Conservation (phyloP, 306 rosid species). For the Mimosa pudica region DNA sequence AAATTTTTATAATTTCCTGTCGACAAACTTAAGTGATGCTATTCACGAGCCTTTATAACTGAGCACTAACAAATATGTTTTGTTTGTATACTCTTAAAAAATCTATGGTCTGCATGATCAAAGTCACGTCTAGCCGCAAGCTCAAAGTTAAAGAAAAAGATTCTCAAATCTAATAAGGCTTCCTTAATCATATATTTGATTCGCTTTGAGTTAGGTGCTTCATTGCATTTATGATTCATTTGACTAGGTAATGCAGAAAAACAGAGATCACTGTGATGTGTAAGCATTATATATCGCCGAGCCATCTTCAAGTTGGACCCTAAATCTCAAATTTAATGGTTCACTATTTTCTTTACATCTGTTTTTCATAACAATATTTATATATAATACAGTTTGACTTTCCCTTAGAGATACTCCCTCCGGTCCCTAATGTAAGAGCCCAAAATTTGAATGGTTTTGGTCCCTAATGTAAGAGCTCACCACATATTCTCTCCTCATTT, state of each 20-base stretch:
- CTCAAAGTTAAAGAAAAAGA: conserved; percentile 29
- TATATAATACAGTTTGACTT: neutral
- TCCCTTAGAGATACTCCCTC: neutral
- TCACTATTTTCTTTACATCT: neutral
- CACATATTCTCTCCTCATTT: no score
- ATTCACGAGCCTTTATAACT: neutral
- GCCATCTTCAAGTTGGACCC: neutral
- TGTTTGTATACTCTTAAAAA: neutral
- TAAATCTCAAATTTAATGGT: conserved; percentile 5
- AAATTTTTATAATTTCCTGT: neutral
- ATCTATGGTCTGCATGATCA: conserved; percentile 10
- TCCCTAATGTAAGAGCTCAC: no score
- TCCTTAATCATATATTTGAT: conserved; percentile 25
- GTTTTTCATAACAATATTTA: neutral
- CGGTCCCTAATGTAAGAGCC: no score
- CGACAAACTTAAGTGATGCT: neutral
- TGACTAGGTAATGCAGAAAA: neutral
- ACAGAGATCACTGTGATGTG: neutral
- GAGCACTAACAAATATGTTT: conserved; percentile 17
- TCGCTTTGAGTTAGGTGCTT: conserved; percentile 1
- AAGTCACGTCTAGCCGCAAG: conserved; percentile 32
- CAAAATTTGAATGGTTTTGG: no score
- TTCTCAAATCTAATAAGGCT: conserved; percentile 21
- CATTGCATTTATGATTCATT: neutral
- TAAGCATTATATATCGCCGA: neutral